Percentiles rank a stretch among this genome's conserved stretches.
phyloP scores from a whole-genome alignment of 192 early-diverging fungal species.

The Podila epigama region DNA sequence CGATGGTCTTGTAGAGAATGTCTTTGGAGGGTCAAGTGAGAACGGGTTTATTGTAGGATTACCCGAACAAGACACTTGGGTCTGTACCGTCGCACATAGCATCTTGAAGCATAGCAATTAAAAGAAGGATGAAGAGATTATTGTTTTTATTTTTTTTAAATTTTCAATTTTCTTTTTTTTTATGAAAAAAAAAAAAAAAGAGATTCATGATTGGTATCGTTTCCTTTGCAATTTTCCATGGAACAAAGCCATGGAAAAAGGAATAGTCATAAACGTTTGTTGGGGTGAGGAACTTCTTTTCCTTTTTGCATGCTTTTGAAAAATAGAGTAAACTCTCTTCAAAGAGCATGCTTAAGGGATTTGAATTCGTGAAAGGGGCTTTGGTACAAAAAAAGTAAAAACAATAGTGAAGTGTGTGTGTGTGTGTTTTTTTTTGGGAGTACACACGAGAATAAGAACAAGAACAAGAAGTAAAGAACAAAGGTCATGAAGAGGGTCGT shows the following conservation, averaged over 20 bases:
- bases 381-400: neutral
- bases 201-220: neutral
- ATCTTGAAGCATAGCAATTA: slow-evolving; percentile 17
- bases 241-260: neutral
- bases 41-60: slow-evolving; percentile 61
- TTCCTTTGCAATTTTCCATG: neutral
- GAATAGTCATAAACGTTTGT: slow-evolving; percentile 1
- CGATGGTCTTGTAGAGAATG: neutral
- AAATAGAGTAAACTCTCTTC: neutral
- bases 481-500: neutral
- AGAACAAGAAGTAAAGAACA: neutral
- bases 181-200: neutral
- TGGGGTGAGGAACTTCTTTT: no score
- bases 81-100: slow-evolving; percentile 44
- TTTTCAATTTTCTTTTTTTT: neutral
- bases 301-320: no score
- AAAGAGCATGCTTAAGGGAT: neutral
- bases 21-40: slow-evolving; percentile 63
- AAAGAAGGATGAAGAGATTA: neutral
- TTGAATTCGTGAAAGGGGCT: neutral
- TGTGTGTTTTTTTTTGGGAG: no score
- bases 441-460: no score
- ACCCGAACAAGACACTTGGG: slow-evolving; percentile 27
- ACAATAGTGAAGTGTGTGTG: neutral
- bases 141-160: neutral